Evolutionary conservation across 176 grass and related monocot genomes (phyloP).

Genomic region (Eragrostis nindensis): DNA sequence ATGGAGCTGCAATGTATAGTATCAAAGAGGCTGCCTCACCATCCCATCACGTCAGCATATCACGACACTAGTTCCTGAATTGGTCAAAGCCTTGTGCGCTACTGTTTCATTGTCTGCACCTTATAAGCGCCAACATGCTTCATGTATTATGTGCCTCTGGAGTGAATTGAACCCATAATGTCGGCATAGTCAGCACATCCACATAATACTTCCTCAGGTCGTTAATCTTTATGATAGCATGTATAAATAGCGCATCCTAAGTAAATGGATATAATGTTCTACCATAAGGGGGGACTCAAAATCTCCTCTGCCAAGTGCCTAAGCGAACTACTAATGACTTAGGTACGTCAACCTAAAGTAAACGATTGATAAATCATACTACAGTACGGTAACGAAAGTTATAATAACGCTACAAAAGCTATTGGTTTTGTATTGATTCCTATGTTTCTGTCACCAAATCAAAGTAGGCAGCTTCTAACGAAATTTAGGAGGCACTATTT

Average conservation of each 20-base stretch:
- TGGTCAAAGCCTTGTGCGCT: constrained; percentile 5
- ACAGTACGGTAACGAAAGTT: constrained; percentile 13
- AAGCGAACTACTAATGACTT: background rate
- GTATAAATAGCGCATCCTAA: constrained; percentile 10
- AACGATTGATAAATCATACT: background rate
- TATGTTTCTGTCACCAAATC: constrained; percentile 40
- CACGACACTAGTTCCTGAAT: constrained; percentile 12
- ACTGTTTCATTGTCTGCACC: constrained; percentile 28
- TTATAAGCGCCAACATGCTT: constrained; percentile 29
- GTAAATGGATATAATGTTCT: background rate
- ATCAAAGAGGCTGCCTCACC: constrained; percentile 12
- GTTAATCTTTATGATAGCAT: constrained; percentile 21
- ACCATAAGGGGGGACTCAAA: background rate
- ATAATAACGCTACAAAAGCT: background rate
- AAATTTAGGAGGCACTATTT: constrained; percentile 39
- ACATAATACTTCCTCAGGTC: background rate
- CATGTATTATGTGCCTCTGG: constrained; percentile 18
- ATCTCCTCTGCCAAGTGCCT: constrained; percentile 7
- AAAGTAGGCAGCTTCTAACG: constrained; percentile 35
- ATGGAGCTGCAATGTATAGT: constrained; percentile 23
- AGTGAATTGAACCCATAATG: constrained; percentile 31
- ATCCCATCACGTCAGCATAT: background rate
- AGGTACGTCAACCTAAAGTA: constrained; percentile 6
- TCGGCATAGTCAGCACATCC: constrained; percentile 24
- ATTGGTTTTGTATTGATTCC: background rate